Evolutionary conservation across 176 grass and related monocot genomes (phyloP).

Genomic region (Aegilops bicornis): DNA sequence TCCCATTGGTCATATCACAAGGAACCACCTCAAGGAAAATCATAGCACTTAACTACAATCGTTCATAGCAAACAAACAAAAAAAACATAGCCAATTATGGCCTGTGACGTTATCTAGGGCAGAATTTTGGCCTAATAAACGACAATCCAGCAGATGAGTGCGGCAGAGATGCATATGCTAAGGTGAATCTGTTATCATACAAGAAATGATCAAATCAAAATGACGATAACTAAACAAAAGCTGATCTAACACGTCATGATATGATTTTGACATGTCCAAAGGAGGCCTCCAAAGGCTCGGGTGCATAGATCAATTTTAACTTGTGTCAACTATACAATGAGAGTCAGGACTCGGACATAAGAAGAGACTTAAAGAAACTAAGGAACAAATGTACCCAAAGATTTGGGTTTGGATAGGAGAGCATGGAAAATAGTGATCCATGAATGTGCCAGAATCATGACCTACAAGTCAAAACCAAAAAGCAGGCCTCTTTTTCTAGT

Average conservation of each 20-base stretch:
- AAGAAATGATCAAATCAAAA: neutral
- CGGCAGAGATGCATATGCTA: neutral
- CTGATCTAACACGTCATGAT: neutral
- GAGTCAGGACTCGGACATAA: neutral
- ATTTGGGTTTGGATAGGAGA: neutral
- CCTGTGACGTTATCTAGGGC: neutral
- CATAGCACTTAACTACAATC: neutral
- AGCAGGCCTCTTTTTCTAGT: neutral
- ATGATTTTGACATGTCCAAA: neutral
- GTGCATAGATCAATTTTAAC: neutral
- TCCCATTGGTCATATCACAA: neutral
- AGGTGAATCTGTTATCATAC: neutral
- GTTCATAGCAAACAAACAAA: constrained; percentile 24
- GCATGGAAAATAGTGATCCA: neutral
- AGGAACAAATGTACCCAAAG: neutral
- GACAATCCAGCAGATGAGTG: neutral
- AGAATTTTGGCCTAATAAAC: neutral
- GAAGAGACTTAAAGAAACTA: neutral
- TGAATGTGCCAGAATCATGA: neutral
- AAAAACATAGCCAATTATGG: neutral
- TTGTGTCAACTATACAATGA: neutral
- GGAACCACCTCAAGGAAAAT: neutral
- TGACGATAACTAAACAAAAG: neutral
- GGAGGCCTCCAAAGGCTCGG: neutral
- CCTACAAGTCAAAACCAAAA: neutral